phyloP scores from a whole-genome alignment of 176 grass and related monocot species.

The Urochloa ruziziensis region DNA sequence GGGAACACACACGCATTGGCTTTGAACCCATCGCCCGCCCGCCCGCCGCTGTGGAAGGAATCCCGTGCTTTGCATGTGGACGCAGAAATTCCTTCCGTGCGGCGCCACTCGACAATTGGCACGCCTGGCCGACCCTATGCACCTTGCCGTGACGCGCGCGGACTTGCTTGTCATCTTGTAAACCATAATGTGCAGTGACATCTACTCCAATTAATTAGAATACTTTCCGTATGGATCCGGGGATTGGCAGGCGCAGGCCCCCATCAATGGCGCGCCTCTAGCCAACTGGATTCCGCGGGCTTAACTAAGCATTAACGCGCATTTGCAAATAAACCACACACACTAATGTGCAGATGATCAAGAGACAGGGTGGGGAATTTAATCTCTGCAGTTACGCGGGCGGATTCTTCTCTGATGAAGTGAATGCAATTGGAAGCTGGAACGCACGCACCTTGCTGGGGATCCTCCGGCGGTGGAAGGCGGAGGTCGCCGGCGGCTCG shows the following conservation, averaged over 20 bases:
- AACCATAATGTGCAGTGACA: neutral
- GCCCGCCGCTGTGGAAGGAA: neutral
- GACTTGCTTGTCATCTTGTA: neutral
- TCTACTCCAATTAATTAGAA: neutral
- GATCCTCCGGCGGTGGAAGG: conserved; percentile 59
- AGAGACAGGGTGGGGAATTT: no score
- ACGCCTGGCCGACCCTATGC: no score
- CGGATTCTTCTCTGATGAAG: neutral
- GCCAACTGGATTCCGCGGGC: neutral
- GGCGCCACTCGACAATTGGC: neutral
- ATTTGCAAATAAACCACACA: neutral
- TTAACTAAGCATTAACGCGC: neutral
- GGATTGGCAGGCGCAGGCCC: no score
- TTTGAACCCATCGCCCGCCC: neutral
- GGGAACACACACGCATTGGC: neutral
- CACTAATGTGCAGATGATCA: no score
- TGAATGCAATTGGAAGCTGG: no score
- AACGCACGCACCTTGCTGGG: conserved; percentile 67
- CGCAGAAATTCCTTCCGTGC: neutral
- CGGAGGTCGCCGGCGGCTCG: conserved; percentile 13
- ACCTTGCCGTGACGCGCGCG: neutral
- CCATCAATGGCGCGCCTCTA: neutral
- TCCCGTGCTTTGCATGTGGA: neutral
- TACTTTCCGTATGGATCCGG: conserved; percentile 10
- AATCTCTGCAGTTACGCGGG: no score